A percentile compares a stretch with the other conserved stretches of the same genome.
Conservation (phyloP, 371 early-diverging fungal genomes). For the Syncephalastrum monosporum region DNA sequence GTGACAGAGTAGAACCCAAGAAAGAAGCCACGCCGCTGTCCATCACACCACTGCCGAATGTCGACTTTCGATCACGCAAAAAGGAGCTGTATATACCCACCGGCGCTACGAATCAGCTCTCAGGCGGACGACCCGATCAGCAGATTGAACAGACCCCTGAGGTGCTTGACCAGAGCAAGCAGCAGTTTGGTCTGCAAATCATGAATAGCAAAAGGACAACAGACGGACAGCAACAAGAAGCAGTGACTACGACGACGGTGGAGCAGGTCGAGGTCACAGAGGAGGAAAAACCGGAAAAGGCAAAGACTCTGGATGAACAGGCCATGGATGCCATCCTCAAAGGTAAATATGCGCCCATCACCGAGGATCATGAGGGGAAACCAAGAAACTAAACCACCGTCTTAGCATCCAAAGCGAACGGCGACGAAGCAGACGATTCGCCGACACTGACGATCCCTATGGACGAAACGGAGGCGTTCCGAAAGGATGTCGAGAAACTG, state of each 20-base stretch:
- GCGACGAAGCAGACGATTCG: constrained; percentile 43
- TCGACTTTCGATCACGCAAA: constrained; percentile 48
- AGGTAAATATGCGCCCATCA: constrained; percentile 15
- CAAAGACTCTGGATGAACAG: constrained; percentile 52
- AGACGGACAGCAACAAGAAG: constrained; percentile 7
- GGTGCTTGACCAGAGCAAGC: constrained; percentile 9
- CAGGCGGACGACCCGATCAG: constrained; percentile 1
- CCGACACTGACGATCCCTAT: constrained; percentile 47
- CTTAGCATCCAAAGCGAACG: constrained; percentile 38
- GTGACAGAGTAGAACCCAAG: constrained; percentile 39
- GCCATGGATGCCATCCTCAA: constrained; percentile 59
- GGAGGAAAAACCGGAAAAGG: constrained; percentile 14
- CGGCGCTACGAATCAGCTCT: constrained; percentile 14
- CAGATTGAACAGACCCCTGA: constrained; percentile 20
- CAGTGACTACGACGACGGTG: constrained; percentile 9
- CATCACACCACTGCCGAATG: constrained; percentile 50
- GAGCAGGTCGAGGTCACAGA: constrained; percentile 12
- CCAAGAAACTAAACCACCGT: neutral
- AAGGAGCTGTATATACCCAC: constrained; percentile 47
- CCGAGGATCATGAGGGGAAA: neutral
- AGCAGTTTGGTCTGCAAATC: constrained; percentile 24
- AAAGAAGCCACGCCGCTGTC: constrained; percentile 36
- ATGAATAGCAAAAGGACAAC: constrained; percentile 5
- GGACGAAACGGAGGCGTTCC: constrained; percentile 52
- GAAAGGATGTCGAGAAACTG: constrained; percentile 46